Conservation (phyloP, 2,329 filamentous ascomycete species). For the Colletotrichum musicola region DNA sequence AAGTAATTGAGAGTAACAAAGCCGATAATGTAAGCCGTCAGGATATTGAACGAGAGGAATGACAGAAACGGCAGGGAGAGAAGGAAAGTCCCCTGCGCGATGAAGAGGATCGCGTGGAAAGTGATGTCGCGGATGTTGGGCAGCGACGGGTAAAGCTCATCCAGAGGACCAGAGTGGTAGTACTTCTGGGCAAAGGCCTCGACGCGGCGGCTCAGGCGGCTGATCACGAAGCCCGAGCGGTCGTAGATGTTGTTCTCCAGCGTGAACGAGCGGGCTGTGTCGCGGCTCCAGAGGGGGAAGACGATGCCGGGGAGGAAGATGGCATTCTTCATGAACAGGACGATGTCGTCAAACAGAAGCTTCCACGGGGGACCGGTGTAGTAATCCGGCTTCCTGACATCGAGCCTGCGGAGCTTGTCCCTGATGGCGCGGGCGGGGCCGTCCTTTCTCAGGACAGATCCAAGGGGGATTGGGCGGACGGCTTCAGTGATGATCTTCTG, state of each 20-base stretch:
- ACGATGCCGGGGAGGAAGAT: slow-evolving; percentile 4
- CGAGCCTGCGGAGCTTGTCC: slow-evolving; percentile 4
- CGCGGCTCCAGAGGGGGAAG: slow-evolving; percentile 14
- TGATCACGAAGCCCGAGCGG: slow-evolving; percentile 3
- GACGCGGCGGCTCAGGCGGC: neutral
- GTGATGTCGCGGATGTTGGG: slow-evolving; percentile 64
- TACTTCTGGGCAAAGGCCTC: slow-evolving; percentile 18
- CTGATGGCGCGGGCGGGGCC: slow-evolving; percentile 6
- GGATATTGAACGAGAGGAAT: slow-evolving; percentile 63
- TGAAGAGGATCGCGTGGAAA: slow-evolving; percentile 69
- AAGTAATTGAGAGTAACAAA: slow-evolving; percentile 64
- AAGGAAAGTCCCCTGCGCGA: slow-evolving; percentile 72
- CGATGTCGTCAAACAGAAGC: slow-evolving; percentile 23
- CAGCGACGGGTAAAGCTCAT: slow-evolving; percentile 72
- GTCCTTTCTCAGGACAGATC: slow-evolving; percentile 11
- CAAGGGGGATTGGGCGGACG: slow-evolving; percentile 14
- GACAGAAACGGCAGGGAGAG: slow-evolving; percentile 64
- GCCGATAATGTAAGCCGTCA: slow-evolving; percentile 50
- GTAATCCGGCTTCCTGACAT: slow-evolving; percentile 29
- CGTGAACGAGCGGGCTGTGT: neutral
- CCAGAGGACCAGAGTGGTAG: slow-evolving; percentile 64
- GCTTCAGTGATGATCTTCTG: slow-evolving; percentile 12
- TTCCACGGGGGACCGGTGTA: slow-evolving; percentile 27
- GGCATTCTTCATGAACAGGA: slow-evolving; percentile 22
- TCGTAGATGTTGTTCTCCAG: neutral